phyloP scores from a whole-genome alignment of 306 rosid species.

The Begonia loranthoides region DNA sequence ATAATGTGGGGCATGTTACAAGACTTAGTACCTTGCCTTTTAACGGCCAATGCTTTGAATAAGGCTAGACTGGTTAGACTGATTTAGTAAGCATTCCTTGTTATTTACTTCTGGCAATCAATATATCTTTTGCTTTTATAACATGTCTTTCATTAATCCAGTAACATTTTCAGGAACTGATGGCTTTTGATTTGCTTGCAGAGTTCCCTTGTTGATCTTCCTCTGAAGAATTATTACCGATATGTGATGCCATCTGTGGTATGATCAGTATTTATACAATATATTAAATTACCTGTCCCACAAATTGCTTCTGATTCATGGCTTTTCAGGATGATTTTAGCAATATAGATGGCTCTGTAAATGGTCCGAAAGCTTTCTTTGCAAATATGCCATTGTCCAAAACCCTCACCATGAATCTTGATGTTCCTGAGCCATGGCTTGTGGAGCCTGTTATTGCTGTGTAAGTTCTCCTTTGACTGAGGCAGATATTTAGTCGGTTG shows the following conservation, averaged over 20 bases:
- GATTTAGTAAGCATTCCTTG: too few relatives aligned
- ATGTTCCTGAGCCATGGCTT: slow-evolving; percentile 99
- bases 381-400: slow-evolving; percentile 96
- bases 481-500: not conserved
- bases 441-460: slow-evolving; percentile 84
- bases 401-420: slow-evolving; percentile 97
- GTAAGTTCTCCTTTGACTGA: slow-evolving; percentile 32
- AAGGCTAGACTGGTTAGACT: too few relatives aligned
- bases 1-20: too few relatives aligned
- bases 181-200: slow-evolving; percentile 32
- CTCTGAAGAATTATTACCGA: slow-evolving; percentile 94
- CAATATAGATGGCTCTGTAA: slow-evolving; percentile 45
- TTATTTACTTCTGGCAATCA: too few relatives aligned
- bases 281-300: slow-evolving; percentile 5
- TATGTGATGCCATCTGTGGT: slow-evolving; percentile 85
- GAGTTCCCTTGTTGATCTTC: slow-evolving; percentile 98
- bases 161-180: slow-evolving; percentile 7
- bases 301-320: slow-evolving; percentile 23
- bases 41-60: too few relatives aligned
- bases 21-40: too few relatives aligned
- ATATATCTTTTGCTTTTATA: too few relatives aligned
- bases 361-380: slow-evolving; percentile 96
- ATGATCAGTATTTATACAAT: slow-evolving; percentile 11
- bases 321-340: slow-evolving; percentile 88
- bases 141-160: too few relatives aligned